These are phyloP conservation scores for Candida qinlingensis DNA, from an alignment of 805 yeast species.

Conservation along the genomic window DNA sequence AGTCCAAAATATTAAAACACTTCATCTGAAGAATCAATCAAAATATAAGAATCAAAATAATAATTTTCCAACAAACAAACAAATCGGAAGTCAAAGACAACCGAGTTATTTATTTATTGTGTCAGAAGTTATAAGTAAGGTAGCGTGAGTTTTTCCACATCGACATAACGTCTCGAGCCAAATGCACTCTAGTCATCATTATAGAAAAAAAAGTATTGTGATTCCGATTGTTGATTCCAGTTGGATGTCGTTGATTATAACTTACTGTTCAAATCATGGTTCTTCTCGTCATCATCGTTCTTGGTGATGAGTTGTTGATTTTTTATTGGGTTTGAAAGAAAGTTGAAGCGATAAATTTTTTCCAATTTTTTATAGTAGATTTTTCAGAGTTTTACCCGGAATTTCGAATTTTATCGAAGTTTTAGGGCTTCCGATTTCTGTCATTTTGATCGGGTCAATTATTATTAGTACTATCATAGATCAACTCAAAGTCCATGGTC, in stretches of 20 bases:
- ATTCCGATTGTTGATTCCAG: background rate
- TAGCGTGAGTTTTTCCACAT: constrained; percentile 98
- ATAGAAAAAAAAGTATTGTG: background rate
- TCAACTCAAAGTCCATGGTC: no score
- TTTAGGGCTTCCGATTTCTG: no score
- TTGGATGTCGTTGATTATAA: background rate
- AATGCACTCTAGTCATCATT: constrained; percentile 73
- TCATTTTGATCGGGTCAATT: no score
- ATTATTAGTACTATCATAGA: no score
- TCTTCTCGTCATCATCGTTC: background rate
- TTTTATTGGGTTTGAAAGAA: no score
- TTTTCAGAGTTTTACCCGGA: no score
- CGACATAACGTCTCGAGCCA: constrained; percentile 97
- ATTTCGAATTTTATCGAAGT: no score
- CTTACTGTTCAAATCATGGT: background rate
- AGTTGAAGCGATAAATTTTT: no score
- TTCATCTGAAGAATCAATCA: background rate
- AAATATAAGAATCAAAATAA: background rate
- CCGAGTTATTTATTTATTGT: background rate
- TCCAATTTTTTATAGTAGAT: no score
- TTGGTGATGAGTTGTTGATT: no score
- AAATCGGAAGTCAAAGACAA: background rate
- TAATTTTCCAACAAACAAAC: no score
- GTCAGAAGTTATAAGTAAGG: constrained; percentile 73
- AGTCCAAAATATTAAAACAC: background rate